A percentile compares a stretch with the other conserved stretches of the same genome.
phyloP scores from a whole-genome alignment of 2,329 filamentous ascomycete genomes.

The Rosellinia necatrix region DNA sequence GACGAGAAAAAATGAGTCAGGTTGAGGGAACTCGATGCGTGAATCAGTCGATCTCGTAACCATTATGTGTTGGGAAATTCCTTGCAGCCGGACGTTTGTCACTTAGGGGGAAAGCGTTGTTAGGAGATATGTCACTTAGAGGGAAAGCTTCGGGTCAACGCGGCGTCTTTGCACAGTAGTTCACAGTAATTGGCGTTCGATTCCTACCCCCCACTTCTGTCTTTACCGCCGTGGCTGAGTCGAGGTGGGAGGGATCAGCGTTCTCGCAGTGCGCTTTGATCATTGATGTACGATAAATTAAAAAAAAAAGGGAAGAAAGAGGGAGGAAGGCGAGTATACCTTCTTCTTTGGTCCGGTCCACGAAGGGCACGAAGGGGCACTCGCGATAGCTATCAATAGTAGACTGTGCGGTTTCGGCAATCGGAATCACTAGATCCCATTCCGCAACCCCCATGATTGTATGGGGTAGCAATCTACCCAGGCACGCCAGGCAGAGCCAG shows the following conservation, averaged over 20 bases:
- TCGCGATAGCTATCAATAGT: too few relatives aligned
- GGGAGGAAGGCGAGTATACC: background rate
- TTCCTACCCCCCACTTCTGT: slow-evolving; percentile 1
- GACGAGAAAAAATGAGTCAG: background rate
- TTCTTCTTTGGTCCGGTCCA: too few relatives aligned
- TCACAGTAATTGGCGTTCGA: background rate
- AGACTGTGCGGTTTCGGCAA: slow-evolving; percentile 5
- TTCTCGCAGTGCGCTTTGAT: background rate
- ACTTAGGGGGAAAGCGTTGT: slow-evolving; percentile 27
- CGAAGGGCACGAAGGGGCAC: too few relatives aligned
- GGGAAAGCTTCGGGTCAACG: slow-evolving; percentile 30
- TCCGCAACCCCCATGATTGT: background rate
- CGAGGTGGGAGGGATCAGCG: background rate
- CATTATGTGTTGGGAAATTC: slow-evolving; percentile 8
- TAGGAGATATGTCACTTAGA: slow-evolving; percentile 28
- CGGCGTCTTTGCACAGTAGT: slow-evolving; percentile 16
- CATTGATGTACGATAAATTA: background rate
- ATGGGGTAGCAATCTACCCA: too few relatives aligned
- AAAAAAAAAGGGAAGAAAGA: background rate
- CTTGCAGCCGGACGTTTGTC: slow-evolving; percentile 16
- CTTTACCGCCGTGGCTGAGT: slow-evolving; percentile 11
- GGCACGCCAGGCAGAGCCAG: too few relatives aligned
- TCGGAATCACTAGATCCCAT: background rate
- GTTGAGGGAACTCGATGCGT: background rate
- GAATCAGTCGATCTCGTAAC: slow-evolving; percentile 6